Percentiles rank a stretch among this genome's conserved stretches.
Evolutionary conservation across 352 stramenopile species (phyloP).

Genomic region (Phytophthora meadii): DNA sequence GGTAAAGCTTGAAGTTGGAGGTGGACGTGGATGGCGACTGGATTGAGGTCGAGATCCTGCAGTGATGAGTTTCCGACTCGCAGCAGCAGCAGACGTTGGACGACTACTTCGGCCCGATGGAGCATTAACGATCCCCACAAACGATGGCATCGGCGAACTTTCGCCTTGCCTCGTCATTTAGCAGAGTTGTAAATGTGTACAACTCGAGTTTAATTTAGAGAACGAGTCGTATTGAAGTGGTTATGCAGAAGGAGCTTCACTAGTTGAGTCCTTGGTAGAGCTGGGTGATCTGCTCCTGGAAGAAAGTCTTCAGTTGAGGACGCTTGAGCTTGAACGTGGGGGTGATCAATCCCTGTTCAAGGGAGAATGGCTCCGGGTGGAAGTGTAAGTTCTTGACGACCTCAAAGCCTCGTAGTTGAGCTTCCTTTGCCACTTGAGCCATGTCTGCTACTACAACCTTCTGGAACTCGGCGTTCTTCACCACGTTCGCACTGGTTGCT

Average conservation of each 20-base stretch:
- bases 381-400: conserved; percentile 88
- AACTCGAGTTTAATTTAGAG: too few relatives aligned
- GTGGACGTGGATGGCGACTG: conserved; percentile 19
- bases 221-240: not conserved
- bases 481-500: conserved; percentile 39
- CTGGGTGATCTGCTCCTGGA: conserved; percentile 54
- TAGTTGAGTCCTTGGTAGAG: conserved; percentile 50
- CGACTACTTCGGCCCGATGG: conserved; percentile 18
- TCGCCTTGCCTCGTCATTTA: conserved; percentile 22
- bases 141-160: conserved; percentile 18
- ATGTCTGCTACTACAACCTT: conserved; percentile 80
- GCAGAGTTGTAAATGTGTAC: too few relatives aligned
- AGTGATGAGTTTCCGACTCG: conserved; percentile 36
- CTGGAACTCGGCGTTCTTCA: conserved; percentile 48
- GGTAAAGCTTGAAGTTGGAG: conserved; percentile 1
- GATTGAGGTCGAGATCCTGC: conserved; percentile 11
- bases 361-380: conserved; percentile 81
- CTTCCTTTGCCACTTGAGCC: conserved; percentile 51
- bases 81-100: conserved; percentile 31
- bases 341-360: conserved; percentile 92
- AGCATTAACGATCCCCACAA: conserved; percentile 5
- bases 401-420: conserved; percentile 92
- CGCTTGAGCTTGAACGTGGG: conserved; percentile 97
- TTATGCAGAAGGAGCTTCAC: too few relatives aligned
- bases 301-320: conserved; percentile 57